phyloP scores from a whole-genome alignment of 1,139 yeast species.

The Chernovozyma aurita region DNA sequence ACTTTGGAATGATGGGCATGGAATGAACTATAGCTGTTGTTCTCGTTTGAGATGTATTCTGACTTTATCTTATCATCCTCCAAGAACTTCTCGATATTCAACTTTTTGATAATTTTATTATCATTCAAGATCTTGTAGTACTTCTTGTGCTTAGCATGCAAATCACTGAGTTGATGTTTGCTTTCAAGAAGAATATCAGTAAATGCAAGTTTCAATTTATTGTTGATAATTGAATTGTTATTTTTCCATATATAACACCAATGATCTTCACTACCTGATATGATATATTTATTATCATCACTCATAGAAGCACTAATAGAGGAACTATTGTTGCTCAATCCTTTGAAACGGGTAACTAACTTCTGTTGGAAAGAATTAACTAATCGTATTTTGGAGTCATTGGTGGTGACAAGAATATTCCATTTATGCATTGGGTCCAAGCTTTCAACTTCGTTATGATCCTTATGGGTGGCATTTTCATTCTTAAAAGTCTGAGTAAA shows the following conservation, averaged over 20 bases:
- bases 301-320: conserved; percentile 66
- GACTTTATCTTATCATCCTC: conserved; percentile 17
- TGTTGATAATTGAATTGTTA: conserved; percentile 37
- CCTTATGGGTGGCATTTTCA: neutral
- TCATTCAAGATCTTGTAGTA: conserved; percentile 29
- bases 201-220: conserved; percentile 29
- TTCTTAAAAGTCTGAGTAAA: neutral
- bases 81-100: conserved; percentile 18
- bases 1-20: conserved; percentile 75
- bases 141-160: conserved; percentile 27
- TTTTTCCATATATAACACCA: conserved; percentile 71
- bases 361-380: conserved; percentile 53
- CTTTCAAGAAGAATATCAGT: conserved; percentile 35
- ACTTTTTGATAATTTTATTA: conserved; percentile 28
- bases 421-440: conserved; percentile 20
- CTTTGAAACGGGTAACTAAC: conserved; percentile 67
- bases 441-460: neutral
- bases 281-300: conserved; percentile 48
- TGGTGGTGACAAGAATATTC: conserved; percentile 58
- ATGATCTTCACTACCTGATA: conserved; percentile 65
- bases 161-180: conserved; percentile 29
- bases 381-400: conserved; percentile 74
- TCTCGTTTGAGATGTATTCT: conserved; percentile 41
- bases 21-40: conserved; percentile 57
- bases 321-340: conserved; percentile 64